These are phyloP conservation scores for Cucumis sativus DNA, from an alignment of 306 rosid genomes.

Conservation along the genomic window Cucumber_9930_V3 NC_026655.2:31346001-31346500, in stretches of 20 bases:
- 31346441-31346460: slow-evolving; percentile 59
- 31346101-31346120: slow-evolving; percentile 32
- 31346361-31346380: slow-evolving; percentile 26
- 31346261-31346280: slow-evolving; percentile 38
- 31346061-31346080: slow-evolving; percentile 24
- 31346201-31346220: slow-evolving; percentile 32
- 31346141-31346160: slow-evolving; percentile 38
- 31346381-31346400: slow-evolving; percentile 41
- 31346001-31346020: slow-evolving; percentile 27
- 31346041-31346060: slow-evolving; percentile 14
- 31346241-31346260: slow-evolving; percentile 56
- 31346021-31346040: slow-evolving; percentile 51
- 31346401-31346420: slow-evolving; percentile 28
- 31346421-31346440: slow-evolving; percentile 37
- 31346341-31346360: slow-evolving; percentile 45
- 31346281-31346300: slow-evolving; percentile 37
- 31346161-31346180: slow-evolving; percentile 31
- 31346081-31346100: slow-evolving; percentile 41
- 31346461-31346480: slow-evolving; percentile 30
- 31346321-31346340: slow-evolving; percentile 47
- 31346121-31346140: slow-evolving; percentile 22
- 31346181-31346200: slow-evolving; percentile 27
- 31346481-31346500: slow-evolving; percentile 30
- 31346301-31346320: slow-evolving; percentile 25
- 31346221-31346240: slow-evolving; percentile 28